Percentiles rank a stretch among this genome's conserved stretches.
phyloP scores from a whole-genome alignment of 164 flowering plant species.

The Santalum album region DNA sequence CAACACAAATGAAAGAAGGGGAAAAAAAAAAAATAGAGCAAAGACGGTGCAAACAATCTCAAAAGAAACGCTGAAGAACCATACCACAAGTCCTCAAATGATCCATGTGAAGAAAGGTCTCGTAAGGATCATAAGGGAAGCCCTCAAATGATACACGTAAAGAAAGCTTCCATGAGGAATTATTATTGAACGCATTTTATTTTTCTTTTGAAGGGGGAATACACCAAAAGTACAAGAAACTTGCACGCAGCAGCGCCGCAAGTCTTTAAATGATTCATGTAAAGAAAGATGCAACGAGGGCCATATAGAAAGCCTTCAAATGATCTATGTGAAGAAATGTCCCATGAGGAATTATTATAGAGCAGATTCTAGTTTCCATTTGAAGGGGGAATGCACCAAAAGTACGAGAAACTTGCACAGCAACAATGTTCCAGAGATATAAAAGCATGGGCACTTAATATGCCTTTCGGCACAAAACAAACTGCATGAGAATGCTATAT shows the following conservation, averaged over 20 bases:
- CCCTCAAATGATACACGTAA: neutral
- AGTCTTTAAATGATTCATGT: too few species aligned
- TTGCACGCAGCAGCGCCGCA: too few species aligned
- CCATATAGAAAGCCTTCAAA: slow-evolving; percentile 4
- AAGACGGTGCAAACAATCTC: too few species aligned
- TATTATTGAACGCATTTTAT: slow-evolving; percentile 1
- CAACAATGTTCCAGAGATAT: slow-evolving; percentile 2
- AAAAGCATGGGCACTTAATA: neutral
- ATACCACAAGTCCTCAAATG: too few species aligned
- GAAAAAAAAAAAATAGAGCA: too few species aligned
- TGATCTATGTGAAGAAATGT: neutral
- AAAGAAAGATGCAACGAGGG: too few species aligned
- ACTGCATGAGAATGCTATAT: neutral
- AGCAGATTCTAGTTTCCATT: slow-evolving; percentile 3
- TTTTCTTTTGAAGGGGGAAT: slow-evolving; percentile 3
- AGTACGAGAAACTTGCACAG: slow-evolving; percentile 9
- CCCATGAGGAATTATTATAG: slow-evolving; percentile 1
- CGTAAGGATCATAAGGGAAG: too few species aligned
- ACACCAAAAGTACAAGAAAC: slow-evolving; percentile 2
- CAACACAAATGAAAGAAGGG: too few species aligned
- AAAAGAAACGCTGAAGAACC: too few species aligned
- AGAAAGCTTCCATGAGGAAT: neutral
- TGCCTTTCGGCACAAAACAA: neutral
- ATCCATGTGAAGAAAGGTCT: too few species aligned
- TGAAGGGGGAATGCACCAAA: neutral